These are phyloP conservation scores for Tuber melanosporum DNA, from an alignment of 495 filamentous ascomycete species.

Conservation along the genomic window DNA sequence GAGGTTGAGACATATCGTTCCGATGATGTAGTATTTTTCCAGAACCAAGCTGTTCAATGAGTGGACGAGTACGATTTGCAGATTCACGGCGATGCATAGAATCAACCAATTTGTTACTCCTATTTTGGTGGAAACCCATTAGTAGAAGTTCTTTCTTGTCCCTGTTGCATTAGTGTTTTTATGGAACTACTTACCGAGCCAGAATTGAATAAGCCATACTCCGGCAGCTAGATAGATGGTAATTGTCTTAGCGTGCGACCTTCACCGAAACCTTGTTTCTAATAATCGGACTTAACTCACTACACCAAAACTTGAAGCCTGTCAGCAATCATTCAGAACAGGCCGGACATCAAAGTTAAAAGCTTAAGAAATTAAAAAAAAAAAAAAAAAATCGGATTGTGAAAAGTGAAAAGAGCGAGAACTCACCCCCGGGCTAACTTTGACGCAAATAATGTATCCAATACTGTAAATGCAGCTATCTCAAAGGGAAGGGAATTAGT, in stretches of 20 bases:
- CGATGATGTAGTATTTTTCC: slow-evolving; percentile 33
- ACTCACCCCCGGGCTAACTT: slow-evolving; percentile 26
- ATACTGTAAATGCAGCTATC: slow-evolving; percentile 26
- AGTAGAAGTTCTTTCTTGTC: background rate
- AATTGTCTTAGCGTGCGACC: background rate
- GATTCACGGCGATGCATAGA: slow-evolving; percentile 31
- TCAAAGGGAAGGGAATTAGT: background rate
- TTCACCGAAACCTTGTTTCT: background rate
- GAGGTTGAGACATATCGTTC: slow-evolving; percentile 27
- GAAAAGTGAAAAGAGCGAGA: background rate
- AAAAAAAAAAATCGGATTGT: background rate
- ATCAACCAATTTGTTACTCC: slow-evolving; percentile 35
- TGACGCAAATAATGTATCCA: slow-evolving; percentile 28
- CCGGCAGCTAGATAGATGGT: background rate
- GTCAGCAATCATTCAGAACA: background rate
- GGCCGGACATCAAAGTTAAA: slow-evolving; percentile 1
- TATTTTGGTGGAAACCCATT: background rate
- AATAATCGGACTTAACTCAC: background rate
- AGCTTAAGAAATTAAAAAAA: background rate
- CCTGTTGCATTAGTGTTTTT: background rate
- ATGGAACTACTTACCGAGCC: slow-evolving; percentile 22
- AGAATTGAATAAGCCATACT: slow-evolving; percentile 34
- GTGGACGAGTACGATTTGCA: slow-evolving; percentile 34
- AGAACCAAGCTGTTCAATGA: slow-evolving; percentile 18
- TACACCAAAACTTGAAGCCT: background rate